phyloP scores from a whole-genome alignment of 805 yeast species.

The Starmerella davenportii region DNA sequence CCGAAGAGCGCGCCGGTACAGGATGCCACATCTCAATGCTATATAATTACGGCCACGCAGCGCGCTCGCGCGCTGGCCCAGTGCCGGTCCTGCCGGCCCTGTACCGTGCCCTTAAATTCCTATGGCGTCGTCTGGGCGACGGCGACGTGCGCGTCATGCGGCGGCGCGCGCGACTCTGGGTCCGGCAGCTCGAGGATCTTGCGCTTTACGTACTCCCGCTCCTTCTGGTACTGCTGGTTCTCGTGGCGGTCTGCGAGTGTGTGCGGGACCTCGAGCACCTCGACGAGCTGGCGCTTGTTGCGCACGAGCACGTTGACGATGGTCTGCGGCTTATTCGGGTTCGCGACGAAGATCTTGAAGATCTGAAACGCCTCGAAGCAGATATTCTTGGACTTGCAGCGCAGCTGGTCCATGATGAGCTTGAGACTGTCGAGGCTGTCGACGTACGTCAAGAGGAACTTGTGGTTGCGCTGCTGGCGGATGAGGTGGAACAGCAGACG shows the following conservation, averaged over 20 bases:
- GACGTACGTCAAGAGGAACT: conserved; percentile 58
- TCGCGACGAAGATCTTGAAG: conserved; percentile 89
- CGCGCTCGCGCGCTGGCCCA: too few species aligned
- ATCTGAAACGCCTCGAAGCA: conserved; percentile 85
- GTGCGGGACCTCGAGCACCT: conserved; percentile 44
- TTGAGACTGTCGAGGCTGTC: conserved; percentile 69
- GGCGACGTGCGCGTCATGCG: background rate
- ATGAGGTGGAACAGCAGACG: conserved; percentile 55
- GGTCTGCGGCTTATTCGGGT: conserved; percentile 71
- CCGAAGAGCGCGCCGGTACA: too few species aligned
- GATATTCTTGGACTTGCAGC: conserved; percentile 76
- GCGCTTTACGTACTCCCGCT: conserved; percentile 59
- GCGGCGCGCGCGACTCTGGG: background rate
- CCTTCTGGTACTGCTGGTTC: conserved; percentile 52
- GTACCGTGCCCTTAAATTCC: too few species aligned
- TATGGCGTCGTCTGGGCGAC: background rate
- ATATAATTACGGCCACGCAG: too few species aligned
- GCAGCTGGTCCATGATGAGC: conserved; percentile 63
- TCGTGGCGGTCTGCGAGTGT: conserved; percentile 38
- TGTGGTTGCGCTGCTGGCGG: conserved; percentile 49
- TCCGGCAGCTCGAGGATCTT: conserved; percentile 36
- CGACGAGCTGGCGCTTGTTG: conserved; percentile 59
- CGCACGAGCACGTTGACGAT: conserved; percentile 66
- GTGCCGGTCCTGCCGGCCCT: too few species aligned
- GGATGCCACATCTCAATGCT: too few species aligned